These are phyloP conservation scores for Rhododendron molle DNA, from an alignment of 148 eudicot genomes.

Conservation along the genomic window DNA sequence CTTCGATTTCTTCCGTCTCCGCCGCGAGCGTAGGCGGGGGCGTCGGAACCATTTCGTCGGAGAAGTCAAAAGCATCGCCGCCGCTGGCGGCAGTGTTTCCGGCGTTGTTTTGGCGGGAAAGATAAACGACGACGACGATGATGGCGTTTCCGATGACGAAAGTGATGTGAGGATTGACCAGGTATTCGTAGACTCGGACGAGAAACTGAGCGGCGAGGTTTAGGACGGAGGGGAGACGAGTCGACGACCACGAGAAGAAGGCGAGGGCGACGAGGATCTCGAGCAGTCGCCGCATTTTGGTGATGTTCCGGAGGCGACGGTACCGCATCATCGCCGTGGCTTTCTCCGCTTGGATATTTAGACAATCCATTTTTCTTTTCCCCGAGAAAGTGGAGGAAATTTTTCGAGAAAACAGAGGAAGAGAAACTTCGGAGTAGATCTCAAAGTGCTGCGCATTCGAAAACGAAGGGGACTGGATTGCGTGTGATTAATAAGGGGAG, in stretches of 20 bases:
- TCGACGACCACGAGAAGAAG: slow-evolving; percentile 33
- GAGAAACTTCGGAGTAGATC: not conserved
- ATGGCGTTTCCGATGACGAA: slow-evolving; percentile 61
- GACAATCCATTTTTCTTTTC: slow-evolving; percentile 19
- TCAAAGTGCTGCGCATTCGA: not conserved
- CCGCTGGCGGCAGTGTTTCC: not conserved
- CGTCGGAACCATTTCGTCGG: not conserved
- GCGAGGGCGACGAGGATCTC: slow-evolving; percentile 20
- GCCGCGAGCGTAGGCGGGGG: not conserved
- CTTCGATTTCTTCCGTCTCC: slow-evolving; percentile 1
- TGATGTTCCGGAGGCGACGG: slow-evolving; percentile 20
- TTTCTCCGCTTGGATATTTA: slow-evolving; percentile 30
- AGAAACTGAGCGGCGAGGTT: slow-evolving; percentile 15
- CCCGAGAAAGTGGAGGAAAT: not conserved
- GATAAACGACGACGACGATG: slow-evolving; percentile 31
- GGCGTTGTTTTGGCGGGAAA: slow-evolving; percentile 19
- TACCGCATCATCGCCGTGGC: slow-evolving; percentile 34
- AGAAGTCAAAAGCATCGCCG: not conserved
- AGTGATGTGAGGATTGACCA: slow-evolving; percentile 43
- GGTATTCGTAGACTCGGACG: slow-evolving; percentile 14
- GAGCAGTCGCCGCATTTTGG: slow-evolving; percentile 16
- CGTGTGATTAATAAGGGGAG: too few relatives aligned
- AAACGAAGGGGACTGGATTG: not conserved
- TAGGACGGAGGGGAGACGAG: slow-evolving; percentile 15
- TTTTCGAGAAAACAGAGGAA: not conserved